Conservation (phyloP, 2,329 filamentous ascomycete genomes). For the Decorospora gaudefroyi region DNA sequence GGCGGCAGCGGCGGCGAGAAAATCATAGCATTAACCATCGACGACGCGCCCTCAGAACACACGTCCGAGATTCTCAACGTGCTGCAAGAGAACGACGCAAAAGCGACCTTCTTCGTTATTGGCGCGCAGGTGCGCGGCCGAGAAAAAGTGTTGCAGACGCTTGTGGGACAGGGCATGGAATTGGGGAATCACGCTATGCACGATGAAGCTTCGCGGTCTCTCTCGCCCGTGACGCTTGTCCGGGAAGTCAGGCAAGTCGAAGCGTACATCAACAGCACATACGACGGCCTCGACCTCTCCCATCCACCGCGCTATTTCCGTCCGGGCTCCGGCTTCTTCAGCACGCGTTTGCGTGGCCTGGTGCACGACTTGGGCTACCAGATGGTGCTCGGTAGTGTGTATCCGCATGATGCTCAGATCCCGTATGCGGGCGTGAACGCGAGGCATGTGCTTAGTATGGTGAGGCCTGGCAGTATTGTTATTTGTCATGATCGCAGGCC, state of each 20-base stretch:
- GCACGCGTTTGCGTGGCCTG: constrained; percentile 65
- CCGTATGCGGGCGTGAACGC: constrained; percentile 71
- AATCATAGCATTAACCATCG: constrained; percentile 80
- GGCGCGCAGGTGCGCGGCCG: constrained; percentile 70
- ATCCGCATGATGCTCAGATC: constrained; percentile 91
- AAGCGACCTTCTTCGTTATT: constrained; percentile 88
- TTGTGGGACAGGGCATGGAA: constrained; percentile 60
- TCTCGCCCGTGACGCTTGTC: constrained; percentile 64
- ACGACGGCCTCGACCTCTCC: constrained; percentile 48
- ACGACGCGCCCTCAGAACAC: constrained; percentile 78
- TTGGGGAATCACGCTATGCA: constrained; percentile 88
- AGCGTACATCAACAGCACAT: constrained; percentile 61
- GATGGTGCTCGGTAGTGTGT: constrained; percentile 80
- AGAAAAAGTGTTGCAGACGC: constrained; percentile 54
- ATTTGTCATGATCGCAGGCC: constrained; percentile 82
- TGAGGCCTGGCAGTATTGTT: constrained; percentile 75
- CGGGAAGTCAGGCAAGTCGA: constrained; percentile 69
- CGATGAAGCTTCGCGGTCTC: constrained; percentile 72
- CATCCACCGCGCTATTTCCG: constrained; percentile 72
- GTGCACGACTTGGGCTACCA: constrained; percentile 67
- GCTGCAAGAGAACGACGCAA: constrained; percentile 66
- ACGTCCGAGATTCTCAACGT: constrained; percentile 72
- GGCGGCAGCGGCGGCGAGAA: constrained; percentile 52
- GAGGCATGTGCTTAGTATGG: constrained; percentile 78
- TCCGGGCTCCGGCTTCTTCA: constrained; percentile 85